Evolutionary conservation across 2,329 filamentous ascomycete genomes (phyloP), one percentile per base, ranked within the genome.

Genomic region (Plectosphaerella plurivora): DNA sequence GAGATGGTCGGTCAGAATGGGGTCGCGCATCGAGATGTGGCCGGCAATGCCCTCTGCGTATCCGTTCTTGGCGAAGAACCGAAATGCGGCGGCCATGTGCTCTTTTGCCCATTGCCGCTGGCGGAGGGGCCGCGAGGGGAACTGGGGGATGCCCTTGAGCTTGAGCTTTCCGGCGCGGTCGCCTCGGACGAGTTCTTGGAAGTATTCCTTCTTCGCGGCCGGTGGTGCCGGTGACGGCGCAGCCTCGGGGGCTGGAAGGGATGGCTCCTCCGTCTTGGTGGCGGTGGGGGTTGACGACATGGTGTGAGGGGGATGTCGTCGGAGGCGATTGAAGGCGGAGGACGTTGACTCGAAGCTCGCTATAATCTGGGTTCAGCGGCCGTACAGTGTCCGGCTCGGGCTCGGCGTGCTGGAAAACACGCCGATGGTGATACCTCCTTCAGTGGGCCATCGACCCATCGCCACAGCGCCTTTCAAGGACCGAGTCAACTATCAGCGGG

Each of bases 1-100:
- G 68, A 86, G 0, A 76, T 81, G 3, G 70, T 67, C 0, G 80
- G 41, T 84, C 78, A n/a, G 49, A 12, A 86, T 76, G 0, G 83
- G 83, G 56, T 86, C 62, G 18, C 80, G 71, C n/a, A 83, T 60
- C 2, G 79, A 84, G 57, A 85, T 84, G 59, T 86, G 82, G 4
- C 83, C 82, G 15, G 82, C 83, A 37, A 86, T 81, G 15, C 81
- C 81, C 66, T 84, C 81, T 54, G 82, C 79, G 54, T 74, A 81
- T 11, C 77, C 78, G 49, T 73, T 69, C 60, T 82, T 80, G 22
- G 76, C 78, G 55, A 82, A 82, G 51, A 82, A 76, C n/a, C 79
- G 75, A 62, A 82, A 82, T 3, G 76, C 80, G 16, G 68, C 65
- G 0, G 69, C 74, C 60, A 77, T 68, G 45, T 75, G 67, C 16